Conservation (phyloP, 805 yeast genomes). For the Sugiyamaella chiloensis region DNA sequence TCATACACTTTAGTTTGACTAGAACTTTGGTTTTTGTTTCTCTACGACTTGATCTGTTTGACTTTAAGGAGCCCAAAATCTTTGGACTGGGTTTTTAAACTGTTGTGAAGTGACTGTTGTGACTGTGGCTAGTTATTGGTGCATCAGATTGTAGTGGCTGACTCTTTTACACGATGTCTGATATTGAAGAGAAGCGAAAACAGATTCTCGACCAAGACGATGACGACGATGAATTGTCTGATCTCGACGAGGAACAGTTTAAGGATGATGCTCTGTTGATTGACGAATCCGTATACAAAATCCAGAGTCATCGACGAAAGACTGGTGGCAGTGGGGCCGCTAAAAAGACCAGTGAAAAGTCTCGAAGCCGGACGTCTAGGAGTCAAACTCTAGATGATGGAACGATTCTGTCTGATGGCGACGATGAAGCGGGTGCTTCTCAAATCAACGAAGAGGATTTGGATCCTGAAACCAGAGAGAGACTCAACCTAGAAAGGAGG, state of each 20-base stretch:
- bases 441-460: slow-evolving; percentile 20
- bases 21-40: no score
- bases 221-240: slow-evolving; percentile 28
- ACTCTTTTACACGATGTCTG: neutral
- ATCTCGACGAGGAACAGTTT: slow-evolving; percentile 38
- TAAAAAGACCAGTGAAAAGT: slow-evolving; percentile 17
- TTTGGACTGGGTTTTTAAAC: no score
- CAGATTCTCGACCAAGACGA: slow-evolving; percentile 10
- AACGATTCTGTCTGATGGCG: slow-evolving; percentile 19
- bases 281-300: slow-evolving; percentile 40
- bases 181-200: neutral
- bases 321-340: slow-evolving; percentile 13
- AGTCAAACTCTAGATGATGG: slow-evolving; percentile 18
- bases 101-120: no score
- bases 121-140: no score
- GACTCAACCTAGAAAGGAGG: slow-evolving; percentile 76
- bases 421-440: slow-evolving; percentile 14
- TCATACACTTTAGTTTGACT: no score
- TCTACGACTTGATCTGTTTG: no score
- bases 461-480: slow-evolving; percentile 45
- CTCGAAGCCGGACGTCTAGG: slow-evolving; percentile 16
- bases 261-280: slow-evolving; percentile 31
- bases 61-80: no score
- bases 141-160: no score
- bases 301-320: slow-evolving; percentile 34